Base-by-base conservation (phyloP, 2,329 filamentous ascomycete species). In the Pseudonectria buxi region DNA sequence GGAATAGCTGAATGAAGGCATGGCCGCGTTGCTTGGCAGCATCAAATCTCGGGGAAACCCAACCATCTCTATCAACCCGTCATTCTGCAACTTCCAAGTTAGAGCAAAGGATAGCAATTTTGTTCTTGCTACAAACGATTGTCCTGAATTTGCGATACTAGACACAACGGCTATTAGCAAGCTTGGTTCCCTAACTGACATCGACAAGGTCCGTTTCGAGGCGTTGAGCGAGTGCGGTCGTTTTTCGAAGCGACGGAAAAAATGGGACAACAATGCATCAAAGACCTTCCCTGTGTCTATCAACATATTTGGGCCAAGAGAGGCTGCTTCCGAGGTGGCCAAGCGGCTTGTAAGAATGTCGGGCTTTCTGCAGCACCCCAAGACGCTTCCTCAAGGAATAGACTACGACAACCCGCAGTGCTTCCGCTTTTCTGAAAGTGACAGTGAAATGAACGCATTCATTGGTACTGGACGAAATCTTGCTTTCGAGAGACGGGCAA, bases 201-300 rank as follows among this genome's bases (percentile, higher is more conserved):
- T 37, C 43, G 3, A 49, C 33, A 10, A 43, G 47, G 10, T 35
- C 13, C 37, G 34, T 7, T 32, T 34, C 2, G 38, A 37, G 16
- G 38, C 30, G 4, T 6, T 37, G 10, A 24, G 22, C 5, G 18
- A 28, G 5, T 26, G 12, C 24, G 24, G 25, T 6, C 3, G 15
- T 7, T 15, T 30, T 25, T 24, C 15, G 5, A 40, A 36, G 27
- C 34, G 32, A 11, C 15, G 22, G 13, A 26, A 29, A 28, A 25
- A 11, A n/a, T 15, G 14, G 22, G 14, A 24, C 24, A 26, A 15
- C n/a, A 15, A 4, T 24, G 10, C 7, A 7, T 13, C 27, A 28
- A 28, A 3, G 24, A 13, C n/a, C n/a, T 30, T 36, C 14, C 15
- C 24, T 6, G 3, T 40, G 10, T 33, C 38, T 11, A 33, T 40